Evolutionary conservation across 2,329 filamentous ascomycete genomes (phyloP), one percentile per base, ranked within the genome.

Genomic region (Elsinoe ampelina): DNA sequence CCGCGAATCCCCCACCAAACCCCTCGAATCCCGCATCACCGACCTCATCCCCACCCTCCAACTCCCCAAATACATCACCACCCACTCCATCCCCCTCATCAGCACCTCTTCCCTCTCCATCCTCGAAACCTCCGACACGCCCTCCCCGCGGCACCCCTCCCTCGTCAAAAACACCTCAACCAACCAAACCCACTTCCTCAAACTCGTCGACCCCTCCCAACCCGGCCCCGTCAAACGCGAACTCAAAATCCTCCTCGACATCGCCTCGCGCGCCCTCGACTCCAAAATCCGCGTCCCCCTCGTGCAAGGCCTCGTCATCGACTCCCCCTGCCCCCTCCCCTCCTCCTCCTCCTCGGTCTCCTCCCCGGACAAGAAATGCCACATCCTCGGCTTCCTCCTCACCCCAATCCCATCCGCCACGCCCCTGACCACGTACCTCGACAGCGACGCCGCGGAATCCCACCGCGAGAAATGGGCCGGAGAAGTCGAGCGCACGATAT

Each of bases 311-410:
- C 48, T 70, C 0, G 67, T 70, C 0, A 36, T 52, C 15, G 47
- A 58, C 35, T 13, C 20, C 8, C 13, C 56, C 34, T 32, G 35
- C 38, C n/a, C 39, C 10, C 7, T 30, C 26, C 22, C 54, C 6
- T 22, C 41, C 32, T 2, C 6, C 19, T 12, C 13, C 17, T 2
- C 6, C 19, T 12, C 13, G 11, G 17, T 38, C 15, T 45, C 54
- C 17, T 47, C 54, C 54, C 6, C 10, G 1, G 57, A 62, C n/a
- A 51, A 57, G 10, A 54, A 58, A 8, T 61, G 54, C 4, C 58
- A 62, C n/a, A 65, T 67, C 58, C 64, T 69, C 60, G 68, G 66
- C 2, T 68, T 70, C 60, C 58, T 70, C 3, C 65, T 68, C 58
- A 66, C 67, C 17, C 60, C 63, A 13, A 70, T 70, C 52, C 50